A percentile compares a stretch with the other conserved stretches of the same genome.
phyloP scores from a whole-genome alignment of 345 rosid genomes.

The Rubroshorea leprosula region DNA sequence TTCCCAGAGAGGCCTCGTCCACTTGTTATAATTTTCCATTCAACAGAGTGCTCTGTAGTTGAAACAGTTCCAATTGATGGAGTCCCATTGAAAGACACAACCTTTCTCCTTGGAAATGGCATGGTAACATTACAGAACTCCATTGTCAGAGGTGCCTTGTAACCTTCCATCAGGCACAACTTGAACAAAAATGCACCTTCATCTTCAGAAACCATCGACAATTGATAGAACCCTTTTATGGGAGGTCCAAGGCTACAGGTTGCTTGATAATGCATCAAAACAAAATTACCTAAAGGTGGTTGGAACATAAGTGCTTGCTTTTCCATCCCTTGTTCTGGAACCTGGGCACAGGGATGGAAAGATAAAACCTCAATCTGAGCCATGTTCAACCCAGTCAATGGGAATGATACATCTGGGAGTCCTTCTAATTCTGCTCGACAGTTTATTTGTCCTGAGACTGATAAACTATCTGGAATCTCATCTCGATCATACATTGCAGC shows the following conservation, averaged over 20 bases:
- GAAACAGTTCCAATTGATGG: conserved; percentile 82
- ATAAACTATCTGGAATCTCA: conserved; percentile 78
- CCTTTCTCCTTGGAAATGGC: conserved; percentile 87
- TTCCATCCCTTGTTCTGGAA: conserved; percentile 74
- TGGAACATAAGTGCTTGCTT: conserved; percentile 83
- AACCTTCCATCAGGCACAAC: conserved; percentile 80
- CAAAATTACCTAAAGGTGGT: conserved; percentile 79
- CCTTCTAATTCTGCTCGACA: conserved; percentile 92
- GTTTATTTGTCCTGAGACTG: conserved; percentile 86
- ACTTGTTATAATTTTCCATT: conserved; percentile 74
- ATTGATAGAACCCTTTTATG: conserved; percentile 85
- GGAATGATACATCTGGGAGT: conserved; percentile 85
- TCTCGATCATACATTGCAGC: conserved; percentile 92
- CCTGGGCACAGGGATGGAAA: conserved; percentile 86
- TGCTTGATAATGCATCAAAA: conserved; percentile 81
- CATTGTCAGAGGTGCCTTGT: conserved; percentile 73
- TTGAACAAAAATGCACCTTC: conserved; percentile 94
- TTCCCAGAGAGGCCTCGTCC: conserved; percentile 78
- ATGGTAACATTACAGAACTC: conserved; percentile 84
- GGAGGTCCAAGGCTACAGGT: conserved; percentile 71
- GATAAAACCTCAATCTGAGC: conserved; percentile 70
- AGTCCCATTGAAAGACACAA: conserved; percentile 73
- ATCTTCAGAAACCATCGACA: conserved; percentile 95
- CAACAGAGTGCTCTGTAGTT: conserved; percentile 75
- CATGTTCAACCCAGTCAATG: conserved; percentile 60